These are phyloP conservation scores for Fusarium albidum DNA, from an alignment of 2,329 filamentous ascomycete species.

Conservation along the genomic window DNA sequence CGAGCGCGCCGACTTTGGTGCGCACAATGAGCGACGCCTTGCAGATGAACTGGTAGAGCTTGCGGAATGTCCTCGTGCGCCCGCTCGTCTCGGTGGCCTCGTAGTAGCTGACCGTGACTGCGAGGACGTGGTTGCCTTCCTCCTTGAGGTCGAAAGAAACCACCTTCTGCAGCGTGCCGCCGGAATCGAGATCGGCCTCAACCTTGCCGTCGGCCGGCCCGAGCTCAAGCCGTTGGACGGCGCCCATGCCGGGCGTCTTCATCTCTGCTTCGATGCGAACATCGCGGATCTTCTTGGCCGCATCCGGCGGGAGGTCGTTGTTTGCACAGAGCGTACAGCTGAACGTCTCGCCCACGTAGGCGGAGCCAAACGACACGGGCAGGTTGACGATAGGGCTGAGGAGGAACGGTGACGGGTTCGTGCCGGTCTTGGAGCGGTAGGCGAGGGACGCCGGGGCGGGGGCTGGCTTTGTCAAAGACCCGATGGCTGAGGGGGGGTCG, in stretches of 20 bases:
- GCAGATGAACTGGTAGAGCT: slow-evolving; percentile 96
- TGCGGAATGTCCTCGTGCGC: slow-evolving; percentile 85
- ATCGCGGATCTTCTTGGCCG: slow-evolving; percentile 68
- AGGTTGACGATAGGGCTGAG: slow-evolving; percentile 77
- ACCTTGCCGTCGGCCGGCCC: slow-evolving; percentile 44
- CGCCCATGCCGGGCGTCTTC: slow-evolving; percentile 77
- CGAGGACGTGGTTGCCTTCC: slow-evolving; percentile 91
- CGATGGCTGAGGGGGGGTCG: slow-evolving; percentile 53
- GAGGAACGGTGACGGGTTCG: slow-evolving; percentile 64
- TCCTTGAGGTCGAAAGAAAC: slow-evolving; percentile 90
- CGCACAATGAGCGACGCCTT: slow-evolving; percentile 89
- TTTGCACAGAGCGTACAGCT: slow-evolving; percentile 96
- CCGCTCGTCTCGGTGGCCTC: slow-evolving; percentile 78
- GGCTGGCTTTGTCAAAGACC: slow-evolving; percentile 48
- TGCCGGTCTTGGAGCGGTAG: slow-evolving; percentile 59
- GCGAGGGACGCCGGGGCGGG: slow-evolving; percentile 74
- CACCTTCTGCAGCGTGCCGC: slow-evolving; percentile 79
- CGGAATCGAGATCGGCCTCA: slow-evolving; percentile 62
- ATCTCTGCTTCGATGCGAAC: slow-evolving; percentile 91
- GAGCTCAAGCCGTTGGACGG: slow-evolving; percentile 73
- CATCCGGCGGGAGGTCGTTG: slow-evolving; percentile 67
- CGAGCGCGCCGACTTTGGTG: slow-evolving; percentile 80
- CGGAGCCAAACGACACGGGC: slow-evolving; percentile 89
- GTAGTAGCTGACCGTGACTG: slow-evolving; percentile 93
- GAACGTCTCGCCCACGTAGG: slow-evolving; percentile 95